Evolutionary conservation across 1,139 yeast species (phyloP).

Genomic region (Saccharomyces hybrid): DNA sequence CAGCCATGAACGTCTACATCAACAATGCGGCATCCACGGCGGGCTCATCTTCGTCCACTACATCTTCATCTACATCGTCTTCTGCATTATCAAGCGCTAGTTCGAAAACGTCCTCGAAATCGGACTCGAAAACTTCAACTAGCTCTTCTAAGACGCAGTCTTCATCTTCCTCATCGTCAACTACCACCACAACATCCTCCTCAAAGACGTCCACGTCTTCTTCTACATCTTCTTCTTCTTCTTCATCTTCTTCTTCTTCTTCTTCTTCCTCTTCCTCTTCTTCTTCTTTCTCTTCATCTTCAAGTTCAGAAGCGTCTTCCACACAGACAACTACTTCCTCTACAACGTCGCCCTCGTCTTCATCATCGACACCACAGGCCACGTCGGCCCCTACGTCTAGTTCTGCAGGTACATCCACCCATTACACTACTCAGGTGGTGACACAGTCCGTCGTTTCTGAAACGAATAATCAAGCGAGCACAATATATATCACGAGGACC

Average conservation of each 20-base stretch:
- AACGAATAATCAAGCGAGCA: conserved; percentile 9
- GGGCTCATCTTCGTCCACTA: not conserved
- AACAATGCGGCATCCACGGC: conserved; percentile 11
- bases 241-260: not conserved
- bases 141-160: conserved; percentile 8
- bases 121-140: conserved; percentile 11
- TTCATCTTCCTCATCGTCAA: conserved; percentile 5
- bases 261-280: conserved; percentile 1
- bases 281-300: not conserved
- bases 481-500: conserved; percentile 18
- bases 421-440: conserved; percentile 9
- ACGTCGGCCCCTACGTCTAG: conserved; percentile 2
- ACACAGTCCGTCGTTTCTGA: conserved; percentile 15
- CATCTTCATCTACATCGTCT: not conserved
- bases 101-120: conserved; percentile 12
- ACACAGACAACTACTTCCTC: not conserved
- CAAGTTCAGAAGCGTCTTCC: not conserved
- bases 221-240: conserved; percentile 1
- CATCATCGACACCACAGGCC: conserved; percentile 4
- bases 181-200: conserved; percentile 4
- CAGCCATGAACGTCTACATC: conserved; percentile 43
- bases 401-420: conserved; percentile 3
- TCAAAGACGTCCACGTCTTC: conserved; percentile 2
- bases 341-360: not conserved
- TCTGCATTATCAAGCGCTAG: conserved; percentile 5